Base-by-base conservation (phyloP, 495 filamentous ascomycete genomes). In the Xylaria palmicola region DNA sequence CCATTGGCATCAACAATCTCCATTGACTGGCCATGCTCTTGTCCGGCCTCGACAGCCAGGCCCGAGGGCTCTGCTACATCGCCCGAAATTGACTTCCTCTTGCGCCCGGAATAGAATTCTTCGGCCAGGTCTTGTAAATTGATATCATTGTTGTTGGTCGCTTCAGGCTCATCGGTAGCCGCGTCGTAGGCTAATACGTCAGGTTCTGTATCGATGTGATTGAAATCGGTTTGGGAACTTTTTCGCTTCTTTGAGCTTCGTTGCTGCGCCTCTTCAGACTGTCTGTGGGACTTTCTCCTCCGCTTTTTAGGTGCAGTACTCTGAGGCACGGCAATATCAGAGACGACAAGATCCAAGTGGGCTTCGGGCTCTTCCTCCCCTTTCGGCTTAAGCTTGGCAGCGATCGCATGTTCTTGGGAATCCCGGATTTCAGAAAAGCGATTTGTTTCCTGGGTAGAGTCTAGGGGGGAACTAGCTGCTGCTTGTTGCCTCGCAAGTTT, bases 401-500 rank as follows among this genome's bases (percentile, higher is more conserved):
- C 43, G 24, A 32, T 12, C 10, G 0, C 27, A 34, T 6, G 24
- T 50, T 62, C 52, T 56, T 62, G 51, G 27, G 59, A 45, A 30
- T 39, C n/a, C 51, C 30, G 48, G 36, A 56, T 36, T 22, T 56
- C 51, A 5, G 32, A 20, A 36, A 55, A 48, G 6, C 2, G 50
- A 19, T 44, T 57, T 15, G 30, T 10, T 29, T 56, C 17, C 32
- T 56, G 22, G 20, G 34, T 24, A 19, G 17, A 1, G 24, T 43
- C 26, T 12, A 56, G 13, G 9, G 30, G 15, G 9, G 36, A 29
- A 32, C n/a, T 43, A 66, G 44, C 50, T 66, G 60, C 67, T 54
- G 65, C 68, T 59, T 74, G 30, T 56, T 62, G 54, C 65, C 68
- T 43, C 56, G 59, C 26, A 62, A 68, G 62, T 65, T 51, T 62